These are phyloP conservation scores for Spergularia bocconei DNA, from an alignment of 148 eudicot species.

Conservation along the genomic window DNA sequence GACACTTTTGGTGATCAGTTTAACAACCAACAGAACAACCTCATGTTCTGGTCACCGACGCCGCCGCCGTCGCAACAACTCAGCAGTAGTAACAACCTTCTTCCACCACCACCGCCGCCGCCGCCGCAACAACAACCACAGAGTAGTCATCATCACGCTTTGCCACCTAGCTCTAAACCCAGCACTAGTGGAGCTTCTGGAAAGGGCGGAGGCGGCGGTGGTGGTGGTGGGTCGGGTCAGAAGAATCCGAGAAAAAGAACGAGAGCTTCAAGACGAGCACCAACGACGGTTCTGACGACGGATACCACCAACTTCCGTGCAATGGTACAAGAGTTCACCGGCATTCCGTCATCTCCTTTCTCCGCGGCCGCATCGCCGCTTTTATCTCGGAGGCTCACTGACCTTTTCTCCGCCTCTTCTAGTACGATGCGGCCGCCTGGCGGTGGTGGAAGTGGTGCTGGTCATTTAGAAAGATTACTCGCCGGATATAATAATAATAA, in stretches of 20 bases:
- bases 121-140: not conserved
- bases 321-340: slow-evolving; percentile 95
- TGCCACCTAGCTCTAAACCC: not conserved
- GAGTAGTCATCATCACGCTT: not conserved
- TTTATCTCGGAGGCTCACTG: slow-evolving; percentile 15
- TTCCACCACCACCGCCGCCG: not conserved
- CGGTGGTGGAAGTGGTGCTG: not conserved
- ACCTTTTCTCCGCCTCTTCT: slow-evolving; percentile 19
- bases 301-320: slow-evolving; percentile 87
- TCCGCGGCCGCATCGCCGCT: slow-evolving; percentile 26
- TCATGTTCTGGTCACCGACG: slow-evolving; percentile 19
- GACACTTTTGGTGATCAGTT: slow-evolving; percentile 10
- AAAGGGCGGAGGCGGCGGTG: not conserved
- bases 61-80: not conserved
- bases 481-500: not conserved
- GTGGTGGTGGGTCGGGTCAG: not conserved
- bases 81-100: not conserved
- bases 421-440: slow-evolving; percentile 4
- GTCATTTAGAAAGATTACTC: slow-evolving; percentile 15
- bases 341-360: slow-evolving; percentile 47
- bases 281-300: slow-evolving; percentile 81
- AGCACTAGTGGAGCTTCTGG: slow-evolving; percentile 1
- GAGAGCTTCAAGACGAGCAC: slow-evolving; percentile 77
- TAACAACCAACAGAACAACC: not conserved
- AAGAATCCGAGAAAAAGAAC: slow-evolving; percentile 75